Base-by-base conservation (phyloP, 345 rosid genomes). In the Carallia pectinifolia region DNA sequence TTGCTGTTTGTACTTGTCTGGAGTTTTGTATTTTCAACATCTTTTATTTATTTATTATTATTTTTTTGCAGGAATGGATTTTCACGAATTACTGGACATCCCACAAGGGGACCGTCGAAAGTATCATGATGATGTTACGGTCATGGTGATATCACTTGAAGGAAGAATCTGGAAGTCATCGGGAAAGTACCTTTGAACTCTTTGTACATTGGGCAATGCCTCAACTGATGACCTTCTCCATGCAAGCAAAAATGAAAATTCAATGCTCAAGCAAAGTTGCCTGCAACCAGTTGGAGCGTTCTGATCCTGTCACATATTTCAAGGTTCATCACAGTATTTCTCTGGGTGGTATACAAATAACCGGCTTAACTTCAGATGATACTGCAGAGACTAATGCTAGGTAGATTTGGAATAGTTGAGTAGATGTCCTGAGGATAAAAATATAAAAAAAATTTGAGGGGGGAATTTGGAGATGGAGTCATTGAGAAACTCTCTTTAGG, bases 161-260 rank as follows among this genome's bases (percentile, higher is more conserved):
- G 99, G 96, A 77, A 83, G 99, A 79, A 95, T 95, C 47, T 95
- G 99, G 99, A 95, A 95, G 82, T 95, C 99, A 69, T 95, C 99
- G 18, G 99, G 99, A 67, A 92, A 92, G 70, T 95, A 90, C 76
- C 77, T 87, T 61, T 94, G 81, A 90, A 65, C 58, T 67, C 70
- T 75, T 16, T 13, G 18, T 58, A 48, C 36, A n/a, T 36, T 12
- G 8, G n/a, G 38, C 27, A 55, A 27, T 40, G 19, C 37, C 67
- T 65, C 31, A 13, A 38, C 50, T 53, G 29, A 44, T 8, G 58
- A 65, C 58, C 62, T 63, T 65, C 30, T 23, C 19, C 6, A 52
- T 34, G 39, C 69, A 61, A 62, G 31, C 56, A 30, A 12, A 61
- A 71, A 67, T 29, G 68, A 74, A 67, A 63, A 61, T 67, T 39